A percentile compares a stretch with the other conserved stretches of the same genome.
These are phyloP conservation scores for Annulohypoxylon nitens DNA, from an alignment of 495 filamentous ascomycete genomes.

Conservation along the genomic window DNA sequence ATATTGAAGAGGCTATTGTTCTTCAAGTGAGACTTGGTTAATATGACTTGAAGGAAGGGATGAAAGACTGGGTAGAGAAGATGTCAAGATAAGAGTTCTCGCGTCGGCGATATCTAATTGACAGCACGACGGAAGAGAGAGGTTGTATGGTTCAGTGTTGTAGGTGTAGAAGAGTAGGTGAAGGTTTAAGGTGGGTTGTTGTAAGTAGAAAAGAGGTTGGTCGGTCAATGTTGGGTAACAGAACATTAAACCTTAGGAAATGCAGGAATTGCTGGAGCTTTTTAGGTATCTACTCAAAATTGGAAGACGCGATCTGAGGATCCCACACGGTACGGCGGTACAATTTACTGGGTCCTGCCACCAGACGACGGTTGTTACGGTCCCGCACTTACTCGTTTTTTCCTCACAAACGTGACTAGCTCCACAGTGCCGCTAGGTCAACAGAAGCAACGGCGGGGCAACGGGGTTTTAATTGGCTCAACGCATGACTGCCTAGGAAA, in stretches of 20 bases:
- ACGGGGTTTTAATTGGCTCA: constrained; percentile 58
- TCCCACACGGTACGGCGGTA: constrained; percentile 42
- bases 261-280: constrained; percentile 19
- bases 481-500: constrained; percentile 23
- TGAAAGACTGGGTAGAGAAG: not conserved
- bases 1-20: constrained; percentile 39
- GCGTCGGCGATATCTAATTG: constrained; percentile 21
- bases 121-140: constrained; percentile 10
- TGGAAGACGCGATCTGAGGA: constrained; percentile 39
- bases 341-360: constrained; percentile 25
- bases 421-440: constrained; percentile 52
- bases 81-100: constrained; percentile 46
- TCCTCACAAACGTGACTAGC: constrained; percentile 38
- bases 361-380: constrained; percentile 26
- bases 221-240: constrained; percentile 8
- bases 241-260: not conserved
- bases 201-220: constrained; percentile 20
- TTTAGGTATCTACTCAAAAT: constrained; percentile 6
- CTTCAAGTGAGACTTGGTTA: constrained; percentile 33
- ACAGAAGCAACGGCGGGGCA: constrained; percentile 65
- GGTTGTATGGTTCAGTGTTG: not conserved
- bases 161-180: constrained; percentile 29
- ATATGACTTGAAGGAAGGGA: constrained; percentile 21
- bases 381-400: constrained; percentile 43
- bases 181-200: constrained; percentile 16